Base-by-base conservation (phyloP, 2,329 filamentous ascomycete species). In the Talaromyces sp. region DNA sequence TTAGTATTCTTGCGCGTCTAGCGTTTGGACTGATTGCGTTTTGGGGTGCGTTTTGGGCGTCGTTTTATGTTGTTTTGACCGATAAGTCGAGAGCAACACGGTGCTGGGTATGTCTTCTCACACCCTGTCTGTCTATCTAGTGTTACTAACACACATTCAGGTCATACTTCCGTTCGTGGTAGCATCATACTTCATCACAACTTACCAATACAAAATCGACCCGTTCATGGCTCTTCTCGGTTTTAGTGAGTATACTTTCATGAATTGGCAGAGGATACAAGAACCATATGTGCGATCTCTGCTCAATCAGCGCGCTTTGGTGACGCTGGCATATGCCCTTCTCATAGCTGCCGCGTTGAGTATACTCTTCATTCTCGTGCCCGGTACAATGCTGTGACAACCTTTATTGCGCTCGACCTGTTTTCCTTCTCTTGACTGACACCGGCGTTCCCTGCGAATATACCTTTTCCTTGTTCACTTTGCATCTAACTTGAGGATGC, bases 181-280 rank as follows among this genome's bases (percentile, higher is more conserved):
- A 39, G 94, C 93, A 27, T 87, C 96, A 37, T 99, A 99, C 78
- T 88, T 90, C 72, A 86, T 97, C 39, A 87, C 90, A 33, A 95
- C 93, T 2, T 96, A 98, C 74, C 94, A 98, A 77, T 99, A 98
- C 80, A 93, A 92, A 69, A 87, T 99, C 60, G 95, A 99, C 73
- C 94, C 96, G 0, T 82, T 97, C 68, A 87, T 98, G 77, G 95
- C 93, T 4, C 84, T 98, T 22, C 77, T 91, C n/a, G 93, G 94
- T 41, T 90, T 89, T 77, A 97, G 93, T 81, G 96, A 99, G 81
- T 97, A 98, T 80, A 97, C 94, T 0, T 93, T 96, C 60, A 93
- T 97, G 83, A 91, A 89, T 77, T 97, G 96, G 82, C 90, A 91
- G 27, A 86, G 87, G 47, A 92, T 98, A 68, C 88, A 91, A 63